These are phyloP conservation scores for Neofusicoccum cordaticola DNA, from an alignment of 2,329 filamentous ascomycete species.

Conservation along the genomic window DNA sequence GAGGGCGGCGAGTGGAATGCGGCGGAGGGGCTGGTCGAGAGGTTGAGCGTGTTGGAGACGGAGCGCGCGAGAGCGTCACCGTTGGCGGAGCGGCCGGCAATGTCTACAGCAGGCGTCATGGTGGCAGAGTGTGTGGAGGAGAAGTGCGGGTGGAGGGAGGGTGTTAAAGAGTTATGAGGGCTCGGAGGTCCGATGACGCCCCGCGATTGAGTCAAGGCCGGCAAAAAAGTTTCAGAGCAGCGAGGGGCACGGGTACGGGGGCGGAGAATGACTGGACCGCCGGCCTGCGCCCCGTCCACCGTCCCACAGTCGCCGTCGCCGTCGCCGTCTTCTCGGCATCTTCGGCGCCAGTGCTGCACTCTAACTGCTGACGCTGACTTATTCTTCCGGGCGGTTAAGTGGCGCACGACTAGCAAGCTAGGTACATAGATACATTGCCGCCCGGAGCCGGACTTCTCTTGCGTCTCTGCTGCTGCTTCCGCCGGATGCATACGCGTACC, in stretches of 20 bases:
- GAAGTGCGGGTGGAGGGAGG: neutral
- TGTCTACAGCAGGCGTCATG: conserved; percentile 39
- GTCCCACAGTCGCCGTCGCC: neutral
- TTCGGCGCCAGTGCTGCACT: neutral
- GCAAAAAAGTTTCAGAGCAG: neutral
- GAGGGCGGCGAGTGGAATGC: conserved; percentile 72
- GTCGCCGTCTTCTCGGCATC: neutral
- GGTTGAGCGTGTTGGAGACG: conserved; percentile 59
- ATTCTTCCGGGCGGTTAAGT: neutral
- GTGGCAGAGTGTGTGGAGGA: conserved; percentile 14
- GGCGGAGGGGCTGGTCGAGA: conserved; percentile 72
- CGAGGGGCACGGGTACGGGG: too few relatives aligned
- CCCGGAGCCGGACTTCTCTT: neutral
- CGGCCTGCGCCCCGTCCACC: conserved; percentile 8
- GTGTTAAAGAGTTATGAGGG: neutral
- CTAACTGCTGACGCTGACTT: neutral
- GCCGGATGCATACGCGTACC: neutral
- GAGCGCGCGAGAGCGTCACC: conserved; percentile 38
- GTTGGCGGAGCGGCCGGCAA: conserved; percentile 26
- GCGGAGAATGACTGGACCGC: neutral
- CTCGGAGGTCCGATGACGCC: neutral
- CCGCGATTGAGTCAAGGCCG: neutral
- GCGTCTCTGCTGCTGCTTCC: neutral
- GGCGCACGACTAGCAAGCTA: neutral
- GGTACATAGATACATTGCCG: neutral